Evolutionary conservation across 352 stramenopile species (phyloP), one percentile per base, ranked within the genome.

Genomic region (Aphanomyces invadans): DNA sequence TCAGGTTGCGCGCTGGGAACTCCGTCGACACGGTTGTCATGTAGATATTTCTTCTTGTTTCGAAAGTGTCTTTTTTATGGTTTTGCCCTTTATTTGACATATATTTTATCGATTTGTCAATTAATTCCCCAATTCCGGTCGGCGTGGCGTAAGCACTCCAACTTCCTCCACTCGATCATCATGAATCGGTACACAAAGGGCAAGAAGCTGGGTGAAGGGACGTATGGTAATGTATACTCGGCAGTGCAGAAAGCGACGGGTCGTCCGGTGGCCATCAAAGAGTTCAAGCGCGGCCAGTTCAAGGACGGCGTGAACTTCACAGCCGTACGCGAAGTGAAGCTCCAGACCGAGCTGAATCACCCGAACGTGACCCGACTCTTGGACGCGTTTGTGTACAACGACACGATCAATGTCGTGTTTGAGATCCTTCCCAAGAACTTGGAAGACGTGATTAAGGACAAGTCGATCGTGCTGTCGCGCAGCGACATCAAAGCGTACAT

Each of bases 371-470:
- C 90, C 54, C 81, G 93, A 70, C 75, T 96, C 38, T 76, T 96
- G 52, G 87, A 95, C 61, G 87, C 93, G 19, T 96, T 92, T 55
- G 84, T 92, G 21, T 74, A 83, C 52, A 91, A 92, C 51, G 87
- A 93, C 69, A 96, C 84, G 21, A 89, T 96, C 70, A 94, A 95
- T 72, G 76, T 96, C 32, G 87, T 96, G 39, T 95, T 92, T 57
- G 87, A 96, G 76, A 76, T 95, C 56, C 73, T 94, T 61, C 86
- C 86, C 39, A 90, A 79, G 64, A 92, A 93, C 68, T 65, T 96
- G 54, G 86, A 95, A 69, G 81, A 95, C 52, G 81, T 95, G 25
- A 89, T 96, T 70, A 92, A 95, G 71, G 82, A 94, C 74, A 95
- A 95, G 71, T 77, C 78, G 0, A 75, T 95, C 57, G 78, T 95